Conservation (phyloP, 768 basidiomycete species). For the Artomyces pyxidatus region DNA sequence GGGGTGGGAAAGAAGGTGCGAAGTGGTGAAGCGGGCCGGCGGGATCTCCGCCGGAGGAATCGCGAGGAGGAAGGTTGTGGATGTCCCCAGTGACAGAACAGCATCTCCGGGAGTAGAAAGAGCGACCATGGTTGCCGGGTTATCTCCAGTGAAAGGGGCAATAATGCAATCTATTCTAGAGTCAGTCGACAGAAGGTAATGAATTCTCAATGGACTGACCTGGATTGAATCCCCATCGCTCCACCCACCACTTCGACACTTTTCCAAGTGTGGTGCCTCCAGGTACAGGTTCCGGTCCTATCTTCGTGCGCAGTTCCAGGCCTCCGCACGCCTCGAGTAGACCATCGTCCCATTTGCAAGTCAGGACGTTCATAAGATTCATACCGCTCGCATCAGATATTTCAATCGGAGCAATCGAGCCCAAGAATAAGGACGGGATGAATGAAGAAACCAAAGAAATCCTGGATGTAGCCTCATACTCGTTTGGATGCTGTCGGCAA, state of each 20-base stretch:
- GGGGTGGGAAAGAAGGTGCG: constrained; percentile 68
- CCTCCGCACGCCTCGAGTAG: constrained; percentile 66
- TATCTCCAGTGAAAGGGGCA: constrained; percentile 85
- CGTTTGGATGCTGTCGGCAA: constrained; percentile 40
- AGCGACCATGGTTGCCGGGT: constrained; percentile 75
- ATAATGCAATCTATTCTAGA: constrained; percentile 55
- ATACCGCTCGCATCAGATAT: constrained; percentile 87
- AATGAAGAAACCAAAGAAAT: constrained; percentile 82
- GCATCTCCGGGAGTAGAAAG: constrained; percentile 74
- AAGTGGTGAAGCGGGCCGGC: constrained; percentile 65
- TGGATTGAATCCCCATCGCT: constrained; percentile 66
- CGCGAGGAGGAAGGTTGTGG: constrained; percentile 78
- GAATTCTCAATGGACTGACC: constrained; percentile 29
- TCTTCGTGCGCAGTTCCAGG: constrained; percentile 52
- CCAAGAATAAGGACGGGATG: constrained; percentile 75
- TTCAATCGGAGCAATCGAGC: constrained; percentile 71
- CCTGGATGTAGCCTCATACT: constrained; percentile 51
- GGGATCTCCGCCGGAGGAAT: constrained; percentile 56
- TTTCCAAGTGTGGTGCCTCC: constrained; percentile 62
- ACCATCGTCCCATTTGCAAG: constrained; percentile 64
- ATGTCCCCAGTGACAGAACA: constrained; percentile 80
- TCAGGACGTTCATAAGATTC: constrained; percentile 77
- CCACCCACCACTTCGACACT: constrained; percentile 62
- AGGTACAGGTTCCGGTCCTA: constrained; percentile 70
- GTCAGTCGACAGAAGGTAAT: not conserved